A percentile compares a stretch with the other conserved stretches of the same genome.
Evolutionary conservation across 371 early-diverging fungal genomes (phyloP).

Genomic region (Smittium mucronatum): DNA sequence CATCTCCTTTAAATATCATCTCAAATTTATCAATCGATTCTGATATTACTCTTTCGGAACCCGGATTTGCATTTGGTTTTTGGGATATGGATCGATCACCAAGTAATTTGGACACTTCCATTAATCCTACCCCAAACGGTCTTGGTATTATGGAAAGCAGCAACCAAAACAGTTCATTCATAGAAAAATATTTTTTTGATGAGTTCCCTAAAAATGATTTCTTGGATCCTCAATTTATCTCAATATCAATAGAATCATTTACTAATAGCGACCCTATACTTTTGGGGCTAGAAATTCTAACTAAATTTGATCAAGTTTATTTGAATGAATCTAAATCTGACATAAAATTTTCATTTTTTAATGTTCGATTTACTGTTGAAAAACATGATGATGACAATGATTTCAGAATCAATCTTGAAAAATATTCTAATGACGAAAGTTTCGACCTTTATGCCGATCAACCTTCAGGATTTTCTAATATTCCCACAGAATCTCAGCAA

Average conservation of each 20-base stretch:
- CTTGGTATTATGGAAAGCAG: background rate
- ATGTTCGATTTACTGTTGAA: background rate
- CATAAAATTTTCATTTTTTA: background rate
- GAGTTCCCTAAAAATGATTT: background rate
- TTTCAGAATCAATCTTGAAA: background rate
- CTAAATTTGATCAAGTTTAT: background rate
- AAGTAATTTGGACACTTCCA: too few species aligned
- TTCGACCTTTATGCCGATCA: too few species aligned
- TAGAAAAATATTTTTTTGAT: background rate
- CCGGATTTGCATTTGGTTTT: background rate
- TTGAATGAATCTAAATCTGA: background rate
- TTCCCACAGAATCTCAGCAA: too few species aligned
- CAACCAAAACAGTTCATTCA: background rate
- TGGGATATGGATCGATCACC: too few species aligned
- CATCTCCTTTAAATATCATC: too few species aligned
- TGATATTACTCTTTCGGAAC: background rate
- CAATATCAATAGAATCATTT: background rate
- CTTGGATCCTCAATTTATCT: background rate
- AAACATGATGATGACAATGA: background rate
- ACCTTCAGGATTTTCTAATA: too few species aligned
- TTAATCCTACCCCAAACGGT: background rate
- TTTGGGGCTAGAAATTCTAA: background rate
- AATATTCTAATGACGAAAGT: background rate
- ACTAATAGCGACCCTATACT: background rate
- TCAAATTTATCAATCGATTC: too few species aligned